These are phyloP conservation scores for Microthlaspi erraticum DNA, from an alignment of 345 rosid genomes.

Conservation along the genomic window DNA sequence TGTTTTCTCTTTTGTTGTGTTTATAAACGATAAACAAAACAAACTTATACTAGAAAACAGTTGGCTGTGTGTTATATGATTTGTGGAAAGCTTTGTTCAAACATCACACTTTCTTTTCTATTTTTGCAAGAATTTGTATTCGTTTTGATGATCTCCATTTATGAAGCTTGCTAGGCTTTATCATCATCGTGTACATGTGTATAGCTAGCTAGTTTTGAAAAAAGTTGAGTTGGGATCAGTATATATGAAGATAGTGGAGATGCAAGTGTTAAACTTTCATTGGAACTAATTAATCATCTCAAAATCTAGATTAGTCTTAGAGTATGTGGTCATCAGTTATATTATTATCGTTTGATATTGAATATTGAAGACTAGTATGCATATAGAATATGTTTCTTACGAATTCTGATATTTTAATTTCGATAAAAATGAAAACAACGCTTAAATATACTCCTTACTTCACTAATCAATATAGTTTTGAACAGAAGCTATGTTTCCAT, in stretches of 20 bases:
- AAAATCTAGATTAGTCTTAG: not conserved
- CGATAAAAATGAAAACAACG: not conserved
- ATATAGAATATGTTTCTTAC: not conserved
- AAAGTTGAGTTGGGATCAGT: not conserved
- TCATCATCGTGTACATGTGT: too few species aligned
- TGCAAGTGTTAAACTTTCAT: not conserved
- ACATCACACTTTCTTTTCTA: slow-evolving; percentile 16
- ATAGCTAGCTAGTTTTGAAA: not conserved
- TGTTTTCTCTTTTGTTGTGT: slow-evolving; percentile 22
- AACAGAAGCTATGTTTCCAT: not conserved
- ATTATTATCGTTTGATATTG: not conserved
- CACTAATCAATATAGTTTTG: not conserved
- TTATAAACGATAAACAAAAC: not conserved
- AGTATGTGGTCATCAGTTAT: not conserved
- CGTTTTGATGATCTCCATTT: slow-evolving; percentile 25
- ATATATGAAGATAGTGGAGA: slow-evolving; percentile 27
- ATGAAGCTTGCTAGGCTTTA: slow-evolving; percentile 3
- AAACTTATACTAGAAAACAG: not conserved
- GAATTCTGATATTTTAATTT: not conserved
- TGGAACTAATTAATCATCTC: slow-evolving; percentile 24
- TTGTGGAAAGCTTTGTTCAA: slow-evolving; percentile 36
- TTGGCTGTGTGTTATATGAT: slow-evolving; percentile 23
- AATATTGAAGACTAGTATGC: too few species aligned
- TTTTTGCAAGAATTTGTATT: slow-evolving; percentile 22
- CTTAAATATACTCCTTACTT: not conserved